Evolutionary conservation across 176 grass and related monocot genomes (phyloP), one percentile per base, ranked within the genome.

Genomic region (Calamus simplicifolius): DNA sequence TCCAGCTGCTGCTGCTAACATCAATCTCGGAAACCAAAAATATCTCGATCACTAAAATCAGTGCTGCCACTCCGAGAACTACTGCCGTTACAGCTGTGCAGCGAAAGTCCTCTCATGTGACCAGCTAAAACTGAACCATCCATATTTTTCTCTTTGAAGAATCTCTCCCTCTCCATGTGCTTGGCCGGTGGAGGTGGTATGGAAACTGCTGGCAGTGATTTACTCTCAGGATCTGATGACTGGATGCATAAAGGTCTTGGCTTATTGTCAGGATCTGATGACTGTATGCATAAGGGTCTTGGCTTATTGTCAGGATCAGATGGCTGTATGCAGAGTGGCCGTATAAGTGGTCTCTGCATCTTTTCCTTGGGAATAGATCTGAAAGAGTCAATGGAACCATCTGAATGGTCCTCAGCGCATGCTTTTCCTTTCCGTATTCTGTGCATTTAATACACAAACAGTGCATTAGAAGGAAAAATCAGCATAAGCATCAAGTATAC

Each of bases 381-480:
- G 56, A 81, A 82, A 12, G 79, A 65, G 35, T 51, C 31, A 19
- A 78, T 16, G 0, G 69, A 29, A 8, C 71, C 81, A 0, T 83
- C 75, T 21, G 68, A 49, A 29, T 83, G 70, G 29, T 98, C 93
- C 66, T 85, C 73, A 0, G 81, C 84, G 6, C 86, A 75, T 27
- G 93, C 93, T 72, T 98, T 98, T 30, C 93, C 93, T 66, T 98
- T 98, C 21, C 73, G 54, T 58, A 98, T 53, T 52, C 93, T 98
- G 79, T 58, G 67, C 51, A 50, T 27, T 27, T 25, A 10, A 2
- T 13, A 3, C 8, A 13, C 35, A 43, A 43, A 43, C 8, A 43
- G 35, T 13, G 12, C 35, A 13, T 43, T 43, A 43, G 7, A 43
- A 12, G 35, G 35, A 43, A 43, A 43, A 43, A 43, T 13, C 35